These are phyloP conservation scores for Diospyros kaki DNA, from an alignment of 148 eudicot species.

Conservation along the genomic window DNA sequence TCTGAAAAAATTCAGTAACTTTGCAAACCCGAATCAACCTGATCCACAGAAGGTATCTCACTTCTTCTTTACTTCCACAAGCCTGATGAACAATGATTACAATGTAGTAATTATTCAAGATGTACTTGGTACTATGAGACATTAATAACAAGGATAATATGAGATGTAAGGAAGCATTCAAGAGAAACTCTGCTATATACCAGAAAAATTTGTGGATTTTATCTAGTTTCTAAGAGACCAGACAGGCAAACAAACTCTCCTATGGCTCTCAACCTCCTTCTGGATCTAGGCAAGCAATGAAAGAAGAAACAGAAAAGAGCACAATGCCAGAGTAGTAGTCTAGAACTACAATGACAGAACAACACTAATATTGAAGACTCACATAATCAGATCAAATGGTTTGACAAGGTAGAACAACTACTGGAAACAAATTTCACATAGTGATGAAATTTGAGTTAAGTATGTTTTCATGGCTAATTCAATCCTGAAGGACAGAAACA, in stretches of 20 bases:
- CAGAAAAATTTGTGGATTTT: neutral
- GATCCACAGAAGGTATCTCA: slow-evolving; percentile 76
- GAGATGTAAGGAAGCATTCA: neutral
- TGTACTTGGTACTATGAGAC: neutral
- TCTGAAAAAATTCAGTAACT: slow-evolving; percentile 45
- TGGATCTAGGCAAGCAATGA: neutral
- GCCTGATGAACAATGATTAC: slow-evolving; percentile 41
- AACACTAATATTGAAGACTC: neutral
- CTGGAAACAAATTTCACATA: neutral
- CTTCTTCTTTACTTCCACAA: slow-evolving; percentile 51
- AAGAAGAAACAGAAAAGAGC: neutral
- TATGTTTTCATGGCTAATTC: neutral
- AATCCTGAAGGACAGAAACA: neutral
- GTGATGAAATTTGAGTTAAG: neutral
- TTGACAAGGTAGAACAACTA: neutral
- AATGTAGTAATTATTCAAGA: neutral
- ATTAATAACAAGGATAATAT: neutral
- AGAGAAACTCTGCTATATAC: neutral
- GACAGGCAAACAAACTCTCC: neutral
- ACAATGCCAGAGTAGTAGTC: neutral
- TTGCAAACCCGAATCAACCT: slow-evolving; percentile 74
- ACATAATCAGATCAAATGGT: neutral
- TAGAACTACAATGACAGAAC: neutral
- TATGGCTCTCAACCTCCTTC: neutral
- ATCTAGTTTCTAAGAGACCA: neutral